Percentiles rank a stretch among this genome's conserved stretches.
phyloP scores from a whole-genome alignment of 345 rosid species.

The Eucalyptus dawsonii region DNA sequence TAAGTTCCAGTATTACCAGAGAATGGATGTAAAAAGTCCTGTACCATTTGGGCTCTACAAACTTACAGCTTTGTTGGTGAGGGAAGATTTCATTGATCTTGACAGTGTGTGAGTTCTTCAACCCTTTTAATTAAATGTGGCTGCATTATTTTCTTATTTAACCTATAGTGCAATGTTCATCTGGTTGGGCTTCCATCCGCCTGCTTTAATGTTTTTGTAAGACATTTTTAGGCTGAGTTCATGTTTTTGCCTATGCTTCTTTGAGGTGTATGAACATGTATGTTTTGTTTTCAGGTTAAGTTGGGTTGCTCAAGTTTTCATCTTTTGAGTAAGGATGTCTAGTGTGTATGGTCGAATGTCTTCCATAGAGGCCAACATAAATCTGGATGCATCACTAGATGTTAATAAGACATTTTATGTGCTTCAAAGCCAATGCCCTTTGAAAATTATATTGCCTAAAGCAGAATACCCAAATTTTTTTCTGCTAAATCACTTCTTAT shows the following conservation, averaged over 20 bases:
- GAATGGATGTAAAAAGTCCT: conserved; percentile 67
- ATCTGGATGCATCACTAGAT: background rate
- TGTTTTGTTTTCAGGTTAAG: background rate
- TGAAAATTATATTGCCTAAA: background rate
- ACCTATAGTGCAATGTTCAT: background rate
- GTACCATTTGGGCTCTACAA: conserved; percentile 85
- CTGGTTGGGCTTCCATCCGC: background rate
- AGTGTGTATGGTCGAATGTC: background rate
- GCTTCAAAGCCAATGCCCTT: background rate
- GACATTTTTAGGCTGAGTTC: background rate
- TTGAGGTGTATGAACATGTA: background rate
- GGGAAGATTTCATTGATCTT: conserved; percentile 83
- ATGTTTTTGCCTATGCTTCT: background rate
- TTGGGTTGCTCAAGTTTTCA: background rate
- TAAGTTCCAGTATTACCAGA: conserved; percentile 94
- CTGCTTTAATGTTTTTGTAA: background rate
- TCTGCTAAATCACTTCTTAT: background rate
- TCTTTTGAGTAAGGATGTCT: background rate
- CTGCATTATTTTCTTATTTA: background rate
- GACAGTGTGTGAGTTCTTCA: conserved; percentile 67
- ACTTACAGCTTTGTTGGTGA: conserved; percentile 92
- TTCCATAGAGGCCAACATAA: background rate
- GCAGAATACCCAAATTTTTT: background rate
- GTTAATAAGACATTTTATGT: background rate
- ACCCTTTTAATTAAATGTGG: background rate